These are phyloP conservation scores for Asterionellopsis glacialis DNA, from an alignment of 108 stramenopile species.

Conservation along the genomic window DNA sequence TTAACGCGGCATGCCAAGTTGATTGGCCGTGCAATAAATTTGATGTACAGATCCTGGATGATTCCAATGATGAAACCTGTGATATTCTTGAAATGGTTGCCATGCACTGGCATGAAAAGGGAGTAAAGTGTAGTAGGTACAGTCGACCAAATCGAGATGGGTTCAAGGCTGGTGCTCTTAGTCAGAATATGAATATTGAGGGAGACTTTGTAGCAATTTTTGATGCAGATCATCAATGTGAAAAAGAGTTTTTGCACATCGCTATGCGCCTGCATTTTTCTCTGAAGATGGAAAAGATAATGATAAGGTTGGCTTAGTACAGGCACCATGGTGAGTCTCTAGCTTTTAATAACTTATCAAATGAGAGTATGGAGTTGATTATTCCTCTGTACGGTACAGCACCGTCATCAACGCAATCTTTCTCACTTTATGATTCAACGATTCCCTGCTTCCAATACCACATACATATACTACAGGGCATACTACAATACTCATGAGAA, in stretches of 20 bases:
- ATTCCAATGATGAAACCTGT: slow-evolving; percentile 20
- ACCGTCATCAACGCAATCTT: no score
- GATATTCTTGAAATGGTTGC: slow-evolving; percentile 4
- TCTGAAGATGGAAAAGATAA: slow-evolving; percentile 1
- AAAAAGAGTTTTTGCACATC: slow-evolving; percentile 9
- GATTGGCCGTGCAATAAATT: slow-evolving; percentile 28
- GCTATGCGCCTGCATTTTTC: slow-evolving; percentile 19
- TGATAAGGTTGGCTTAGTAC: slow-evolving; percentile 16
- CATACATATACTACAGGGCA: no score
- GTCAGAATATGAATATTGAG: slow-evolving; percentile 6
- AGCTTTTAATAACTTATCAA: no score
- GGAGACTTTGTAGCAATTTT: slow-evolving; percentile 24
- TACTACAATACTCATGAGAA: slow-evolving; percentile 27
- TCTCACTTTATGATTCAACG: no score
- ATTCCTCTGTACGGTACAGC: no score
- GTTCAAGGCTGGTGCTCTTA: slow-evolving; percentile 23
- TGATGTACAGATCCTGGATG: slow-evolving; percentile 16
- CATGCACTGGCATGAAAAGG: slow-evolving; percentile 4
- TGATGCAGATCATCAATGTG: slow-evolving; percentile 24
- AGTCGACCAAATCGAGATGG: slow-evolving; percentile 17
- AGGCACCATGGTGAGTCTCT: slow-evolving; percentile 21
- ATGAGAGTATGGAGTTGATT: no score
- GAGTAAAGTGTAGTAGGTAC: background rate
- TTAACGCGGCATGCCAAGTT: slow-evolving; percentile 12
- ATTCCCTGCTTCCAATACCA: no score